Evolutionary conservation across 2,329 filamentous ascomycete species (phyloP), one percentile per base, ranked within the genome.

Genomic region (Verticillium dahliae): DNA sequence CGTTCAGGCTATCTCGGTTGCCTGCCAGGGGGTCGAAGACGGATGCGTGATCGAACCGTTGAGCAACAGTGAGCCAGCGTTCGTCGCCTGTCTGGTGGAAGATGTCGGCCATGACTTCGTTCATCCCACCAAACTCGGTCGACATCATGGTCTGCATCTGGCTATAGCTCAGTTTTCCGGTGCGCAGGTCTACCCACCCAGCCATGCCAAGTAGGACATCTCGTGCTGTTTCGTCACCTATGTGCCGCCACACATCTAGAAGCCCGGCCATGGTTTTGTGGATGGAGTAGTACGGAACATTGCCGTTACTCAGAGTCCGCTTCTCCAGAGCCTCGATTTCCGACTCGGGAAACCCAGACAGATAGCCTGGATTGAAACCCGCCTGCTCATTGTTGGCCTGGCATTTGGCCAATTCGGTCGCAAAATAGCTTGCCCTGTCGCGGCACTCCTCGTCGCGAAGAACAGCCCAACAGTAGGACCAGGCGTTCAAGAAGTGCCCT

Each of bases 71-170:
- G 5, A 84, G 72, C 80, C 80, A 83, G 6, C 71, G 71, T 37
- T 73, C 66, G 60, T 83, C 74, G 2, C 75, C 76, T 0, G 78
- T 81, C 60, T 78, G 74, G 39, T 75, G 76, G 65, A 78, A 81
- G 11, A 84, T 69, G 45, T 81, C 75, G 1, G 80, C 74, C 6
- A 84, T 65, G 3, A 82, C 73, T 31, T 82, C 81, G 65, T 80
- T 81, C 80, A 83, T 83, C 37, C 81, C 81, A 9, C 81, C 81
- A 50, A 80, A 82, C 65, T 83, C 81, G 1, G 79, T 82, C 5
- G 73, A 67, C 64, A 84, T 65, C 68, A 83, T 73, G 2, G 60
- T 66, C 59, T 84, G 81, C 80, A 83, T 81, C 66, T 80, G 72
- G 10, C 57, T 63, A 31, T 75, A 74, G 63, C 69, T 78, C 14